Conservation (phyloP, 129 eudicot genomes). For the Centaurea solstitialis region DNA sequence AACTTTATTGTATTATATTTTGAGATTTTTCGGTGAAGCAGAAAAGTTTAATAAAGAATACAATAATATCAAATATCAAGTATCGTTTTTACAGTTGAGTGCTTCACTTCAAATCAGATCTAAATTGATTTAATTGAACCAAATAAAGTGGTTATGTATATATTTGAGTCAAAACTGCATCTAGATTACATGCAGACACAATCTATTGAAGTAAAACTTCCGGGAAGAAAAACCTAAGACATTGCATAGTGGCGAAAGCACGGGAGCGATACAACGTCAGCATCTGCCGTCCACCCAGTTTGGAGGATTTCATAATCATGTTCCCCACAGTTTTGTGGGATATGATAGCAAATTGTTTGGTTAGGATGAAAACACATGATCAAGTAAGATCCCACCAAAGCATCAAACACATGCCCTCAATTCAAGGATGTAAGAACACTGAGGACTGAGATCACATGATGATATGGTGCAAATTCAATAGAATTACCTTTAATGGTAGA, state of each 20-base stretch:
- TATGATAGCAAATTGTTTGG: not conserved
- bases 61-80: not conserved
- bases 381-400: not conserved
- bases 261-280: not conserved
- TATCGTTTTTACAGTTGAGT: not conserved
- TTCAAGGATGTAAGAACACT: slow-evolving; percentile 1
- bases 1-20: too few relatives aligned
- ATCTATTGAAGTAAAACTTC: not conserved
- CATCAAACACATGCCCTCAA: slow-evolving; percentile 14
- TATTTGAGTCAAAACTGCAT: not conserved
- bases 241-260: slow-evolving; percentile 17
- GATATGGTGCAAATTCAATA: slow-evolving; percentile 16
- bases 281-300: not conserved
- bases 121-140: too few relatives aligned
- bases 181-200: not conserved
- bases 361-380: slow-evolving; percentile 18
- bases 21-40: too few relatives aligned
- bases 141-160: not conserved
- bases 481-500: slow-evolving; percentile 8
- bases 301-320: slow-evolving; percentile 30
- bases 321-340: slow-evolving; percentile 24
- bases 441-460: not conserved
- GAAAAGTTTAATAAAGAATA: not conserved
- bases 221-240: slow-evolving; percentile 2
- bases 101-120: slow-evolving; percentile 8